These are phyloP conservation scores for Scedosporium boydii DNA, from an alignment of 2,329 filamentous ascomycete genomes.

Conservation along the genomic window DNA sequence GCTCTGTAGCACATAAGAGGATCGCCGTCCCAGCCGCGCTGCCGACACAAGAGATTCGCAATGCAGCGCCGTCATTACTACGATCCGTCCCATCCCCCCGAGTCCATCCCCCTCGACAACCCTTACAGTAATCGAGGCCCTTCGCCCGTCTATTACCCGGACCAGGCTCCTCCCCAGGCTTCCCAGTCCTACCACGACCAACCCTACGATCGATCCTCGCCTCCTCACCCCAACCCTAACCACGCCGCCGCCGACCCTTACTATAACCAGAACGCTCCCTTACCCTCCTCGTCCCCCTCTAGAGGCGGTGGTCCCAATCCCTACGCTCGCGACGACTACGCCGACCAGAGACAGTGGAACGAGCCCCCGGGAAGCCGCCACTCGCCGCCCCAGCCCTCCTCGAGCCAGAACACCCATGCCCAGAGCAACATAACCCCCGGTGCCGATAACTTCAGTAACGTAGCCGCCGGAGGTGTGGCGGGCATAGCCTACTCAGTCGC, in stretches of 20 bases:
- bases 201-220: neutral
- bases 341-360: constrained; percentile 4
- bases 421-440: constrained; percentile 44
- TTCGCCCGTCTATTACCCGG: constrained; percentile 6
- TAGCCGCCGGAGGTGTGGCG: constrained; percentile 55
- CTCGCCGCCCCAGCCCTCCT: constrained; percentile 24
- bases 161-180: constrained; percentile 9
- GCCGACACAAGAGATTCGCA: constrained; percentile 3
- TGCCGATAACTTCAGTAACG: constrained; percentile 56
- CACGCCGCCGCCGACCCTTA: neutral
- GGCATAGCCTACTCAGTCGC: constrained; percentile 59
- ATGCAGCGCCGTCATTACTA: constrained; percentile 13
- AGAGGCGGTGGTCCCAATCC: neutral
- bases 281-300: neutral
- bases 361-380: no score
- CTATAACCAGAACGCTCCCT: neutral
- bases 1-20: constrained; percentile 3
- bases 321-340: constrained; percentile 3
- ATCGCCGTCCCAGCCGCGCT: constrained; percentile 3
- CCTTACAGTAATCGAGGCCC: constrained; percentile 5
- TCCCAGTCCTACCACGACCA: constrained; percentile 7
- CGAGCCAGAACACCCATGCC: constrained; percentile 5
- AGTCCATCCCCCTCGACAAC: constrained; percentile 6
- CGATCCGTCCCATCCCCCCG: constrained; percentile 7
- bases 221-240: neutral